Base-by-base conservation (phyloP, 805 yeast genomes). In the Tetrapisispora fleetii region DNA sequence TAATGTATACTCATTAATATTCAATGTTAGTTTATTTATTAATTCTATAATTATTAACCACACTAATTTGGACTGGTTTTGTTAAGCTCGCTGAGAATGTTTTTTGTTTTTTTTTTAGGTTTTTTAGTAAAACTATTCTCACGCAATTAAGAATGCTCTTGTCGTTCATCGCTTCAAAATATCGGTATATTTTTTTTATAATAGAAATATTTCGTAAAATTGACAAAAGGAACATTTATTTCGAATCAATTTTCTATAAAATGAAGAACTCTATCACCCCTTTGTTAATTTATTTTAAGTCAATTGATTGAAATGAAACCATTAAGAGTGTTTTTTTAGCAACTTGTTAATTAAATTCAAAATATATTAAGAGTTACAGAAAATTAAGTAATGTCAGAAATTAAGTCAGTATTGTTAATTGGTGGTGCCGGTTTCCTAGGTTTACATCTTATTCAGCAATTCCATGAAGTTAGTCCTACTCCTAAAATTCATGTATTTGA, bases 401-500 rank as follows among this genome's bases (percentile, higher is more conserved):
- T 56, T 27, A 45, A 40, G 4, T 61, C 64, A 4, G 95, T 93
- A 2, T 77, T 93, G 30, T 72, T 93, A 19, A 79, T 93, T n/a
- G 99, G 99, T 45, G 99, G 99, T 10, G 72, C 96, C 4, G 99
- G 99, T 0, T 93, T 93, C 57, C 75, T 93, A 19, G 99, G 99
- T 2, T 78, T 88, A 42, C 99, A 93, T 56, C 71, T 93, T 54
- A 80, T 93, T 40, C 90, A 90, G 58, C 93, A 87, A 65, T 91
- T 90, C 66, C 77, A 78, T 69, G 74, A 75, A 42, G 68, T 75
- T 36, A 60, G 75, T 14, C 85, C 93, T 21, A 70, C 78, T 41
- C 90, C 95, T 10, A 65, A 75, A 40, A 84, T 93, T 51, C 84
- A 82, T 59, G 95, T 93, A 17, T 86, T 93, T 62, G 99, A 93